These are phyloP conservation scores for Chenopodium berlandieri DNA, from an alignment of 148 eudicot species.

Conservation along the genomic window DNA sequence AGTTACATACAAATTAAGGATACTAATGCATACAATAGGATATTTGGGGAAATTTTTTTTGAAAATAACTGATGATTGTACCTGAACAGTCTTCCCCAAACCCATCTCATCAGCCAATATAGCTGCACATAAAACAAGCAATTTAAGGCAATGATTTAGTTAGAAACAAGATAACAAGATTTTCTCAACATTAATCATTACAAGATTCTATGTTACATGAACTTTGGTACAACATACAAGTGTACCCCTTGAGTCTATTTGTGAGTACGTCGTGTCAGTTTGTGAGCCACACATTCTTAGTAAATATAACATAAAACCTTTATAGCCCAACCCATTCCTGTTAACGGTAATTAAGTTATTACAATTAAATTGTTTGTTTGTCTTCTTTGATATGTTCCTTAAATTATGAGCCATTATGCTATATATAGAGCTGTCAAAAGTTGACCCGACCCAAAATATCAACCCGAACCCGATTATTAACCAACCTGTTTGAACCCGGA, in stretches of 20 bases:
- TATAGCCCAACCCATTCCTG: too few species aligned
- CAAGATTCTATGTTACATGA: not conserved
- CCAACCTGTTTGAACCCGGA: too few species aligned
- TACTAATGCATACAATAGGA: conserved; percentile 14
- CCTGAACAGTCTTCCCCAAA: conserved; percentile 98
- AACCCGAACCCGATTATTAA: too few species aligned
- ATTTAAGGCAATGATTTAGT: not conserved
- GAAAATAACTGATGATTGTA: conserved; percentile 13
- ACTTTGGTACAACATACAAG: not conserved
- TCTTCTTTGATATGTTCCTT: too few species aligned
- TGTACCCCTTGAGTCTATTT: not conserved
- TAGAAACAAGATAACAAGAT: not conserved
- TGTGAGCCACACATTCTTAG: too few species aligned
- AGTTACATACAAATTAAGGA: conserved; percentile 12
- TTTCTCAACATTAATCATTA: not conserved
- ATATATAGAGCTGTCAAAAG: too few species aligned
- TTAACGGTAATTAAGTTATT: too few species aligned
- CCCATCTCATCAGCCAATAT: conserved; percentile 99
- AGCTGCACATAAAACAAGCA: conserved; percentile 47
- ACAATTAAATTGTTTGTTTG: too few species aligned
- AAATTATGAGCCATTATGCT: too few species aligned
- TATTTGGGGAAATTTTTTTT: not conserved
- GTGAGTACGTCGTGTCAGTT: not conserved
- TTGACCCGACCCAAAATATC: too few species aligned
- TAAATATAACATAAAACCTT: too few species aligned